Conservation (phyloP, 345 rosid genomes). For the Turritis glabra region DNA sequence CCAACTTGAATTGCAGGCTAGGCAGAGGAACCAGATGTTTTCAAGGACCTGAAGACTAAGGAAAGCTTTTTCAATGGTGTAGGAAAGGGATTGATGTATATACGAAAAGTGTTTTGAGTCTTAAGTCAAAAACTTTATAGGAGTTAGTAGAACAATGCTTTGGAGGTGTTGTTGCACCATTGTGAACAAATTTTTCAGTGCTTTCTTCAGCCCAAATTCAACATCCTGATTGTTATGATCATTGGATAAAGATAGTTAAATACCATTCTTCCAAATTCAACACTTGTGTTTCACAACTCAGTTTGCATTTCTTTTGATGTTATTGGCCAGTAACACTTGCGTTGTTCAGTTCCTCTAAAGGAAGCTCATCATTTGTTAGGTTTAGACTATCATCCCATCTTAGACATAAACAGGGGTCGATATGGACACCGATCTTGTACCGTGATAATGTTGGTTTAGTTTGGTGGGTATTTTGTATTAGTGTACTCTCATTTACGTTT, state of each 20-base stretch:
- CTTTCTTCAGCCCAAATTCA: not conserved
- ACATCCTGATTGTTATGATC: not conserved
- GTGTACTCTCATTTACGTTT: no score
- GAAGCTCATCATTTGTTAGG: no score
- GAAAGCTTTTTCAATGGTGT: not conserved
- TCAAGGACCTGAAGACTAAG: not conserved
- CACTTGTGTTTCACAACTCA: not conserved
- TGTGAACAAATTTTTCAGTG: not conserved
- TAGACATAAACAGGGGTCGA: no score
- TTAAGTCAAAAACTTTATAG: not conserved
- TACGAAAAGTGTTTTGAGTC: not conserved
- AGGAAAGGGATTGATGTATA: not conserved
- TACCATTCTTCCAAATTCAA: not conserved
- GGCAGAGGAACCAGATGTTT: not conserved
- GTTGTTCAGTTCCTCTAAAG: no score
- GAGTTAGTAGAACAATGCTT: not conserved
- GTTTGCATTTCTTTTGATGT: no score
- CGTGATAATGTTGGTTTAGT: no score
- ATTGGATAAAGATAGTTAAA: not conserved
- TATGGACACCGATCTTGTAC: no score
- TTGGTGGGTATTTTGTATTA: no score
- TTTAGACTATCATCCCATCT: no score
- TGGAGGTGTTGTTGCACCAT: not conserved
- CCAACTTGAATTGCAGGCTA: constrained; percentile 10
- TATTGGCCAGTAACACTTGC: no score